A percentile compares a stretch with the other conserved stretches of the same genome.
Evolutionary conservation across 345 rosid species (phyloP).

Genomic region (Boechera stricta): DNA sequence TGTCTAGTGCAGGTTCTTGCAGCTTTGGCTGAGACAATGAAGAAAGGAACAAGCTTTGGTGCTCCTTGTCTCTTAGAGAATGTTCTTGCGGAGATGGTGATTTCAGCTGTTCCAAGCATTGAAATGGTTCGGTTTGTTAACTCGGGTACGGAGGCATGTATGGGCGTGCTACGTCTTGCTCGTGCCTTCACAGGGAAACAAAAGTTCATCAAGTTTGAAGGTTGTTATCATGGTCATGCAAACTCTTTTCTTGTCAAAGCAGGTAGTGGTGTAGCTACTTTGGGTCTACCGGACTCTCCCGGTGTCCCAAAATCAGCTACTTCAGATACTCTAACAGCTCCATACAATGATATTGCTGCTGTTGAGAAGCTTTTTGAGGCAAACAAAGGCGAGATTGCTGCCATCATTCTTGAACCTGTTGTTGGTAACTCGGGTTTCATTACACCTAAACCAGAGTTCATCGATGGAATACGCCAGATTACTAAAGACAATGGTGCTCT

Average conservation of each 20-base stretch:
- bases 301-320: slow-evolving; percentile 87
- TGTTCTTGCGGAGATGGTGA: slow-evolving; percentile 82
- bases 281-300: slow-evolving; percentile 86
- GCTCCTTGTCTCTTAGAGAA: slow-evolving; percentile 97
- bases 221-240: slow-evolving; percentile 97
- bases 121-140: slow-evolving; percentile 96
- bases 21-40: slow-evolving; percentile 87
- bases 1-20: slow-evolving; percentile 76
- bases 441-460: slow-evolving; percentile 66
- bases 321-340: slow-evolving; percentile 70
- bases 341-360: slow-evolving; percentile 63
- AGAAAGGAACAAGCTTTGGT: slow-evolving; percentile 98
- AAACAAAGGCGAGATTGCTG: slow-evolving; percentile 71
- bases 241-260: slow-evolving; percentile 92
- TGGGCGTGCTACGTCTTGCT: slow-evolving; percentile 90
- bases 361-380: slow-evolving; percentile 58
- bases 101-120: slow-evolving; percentile 86
- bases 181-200: slow-evolving; percentile 74
- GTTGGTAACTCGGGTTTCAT: slow-evolving; percentile 86
- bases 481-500: slow-evolving; percentile 63
- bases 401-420: slow-evolving; percentile 77
- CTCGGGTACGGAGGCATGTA: slow-evolving; percentile 94
- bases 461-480: slow-evolving; percentile 53
- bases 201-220: slow-evolving; percentile 78
- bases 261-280: slow-evolving; percentile 92